Evolutionary conservation across 495 filamentous ascomycete species (phyloP), one percentile per base, ranked within the genome.

Genomic region (Neurospora tetraspora): DNA sequence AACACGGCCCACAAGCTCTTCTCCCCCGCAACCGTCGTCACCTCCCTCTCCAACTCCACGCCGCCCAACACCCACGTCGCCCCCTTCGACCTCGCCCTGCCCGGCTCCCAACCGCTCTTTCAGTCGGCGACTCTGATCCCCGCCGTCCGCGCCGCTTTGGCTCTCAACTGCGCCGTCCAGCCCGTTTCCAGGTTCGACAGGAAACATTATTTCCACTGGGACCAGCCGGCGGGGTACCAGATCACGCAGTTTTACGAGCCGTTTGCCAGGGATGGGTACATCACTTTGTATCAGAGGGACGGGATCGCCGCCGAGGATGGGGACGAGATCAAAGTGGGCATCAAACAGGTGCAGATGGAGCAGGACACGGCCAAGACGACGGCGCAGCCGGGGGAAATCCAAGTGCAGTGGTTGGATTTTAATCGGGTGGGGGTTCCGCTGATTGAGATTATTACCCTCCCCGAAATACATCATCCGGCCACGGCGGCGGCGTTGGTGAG

Each of bases 191-290:
- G 87, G 39, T 99, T 96, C 81, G 96, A 99, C 81, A 87, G 96
- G 69, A 99, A 99, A 80, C 96, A 99, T 78, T 99, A 99, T 80
- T 98, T 98, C 82, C 96, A 98, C 82, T 95, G 94, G 87, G 96
- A 99, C 81, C 96, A 99, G 79, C 96, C 96, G 8, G 85, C 91
- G 0, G 96, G 96, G 0, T 99, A 98, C 81, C 96, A 99, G 80
- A 96, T 99, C 71, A 99, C 96, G 8, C 96, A 99, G 77, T 98
- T 94, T 82, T 97, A 89, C 76, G 87, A 93, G 75, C 94, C 96
- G 0, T 94, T 98, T 79, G 96, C 96, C 0, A 84, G 85, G 71
- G 83, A 94, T 76, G 96, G 96, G 34, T 82, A 81, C 72, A 84
- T 99, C 18, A 85, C 85, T 7, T 85, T 99, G 1, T 89, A 86